Evolutionary conservation across 805 yeast species (phyloP), one percentile per base, ranked within the genome.

Genomic region (Ogataea wickerhamii): DNA sequence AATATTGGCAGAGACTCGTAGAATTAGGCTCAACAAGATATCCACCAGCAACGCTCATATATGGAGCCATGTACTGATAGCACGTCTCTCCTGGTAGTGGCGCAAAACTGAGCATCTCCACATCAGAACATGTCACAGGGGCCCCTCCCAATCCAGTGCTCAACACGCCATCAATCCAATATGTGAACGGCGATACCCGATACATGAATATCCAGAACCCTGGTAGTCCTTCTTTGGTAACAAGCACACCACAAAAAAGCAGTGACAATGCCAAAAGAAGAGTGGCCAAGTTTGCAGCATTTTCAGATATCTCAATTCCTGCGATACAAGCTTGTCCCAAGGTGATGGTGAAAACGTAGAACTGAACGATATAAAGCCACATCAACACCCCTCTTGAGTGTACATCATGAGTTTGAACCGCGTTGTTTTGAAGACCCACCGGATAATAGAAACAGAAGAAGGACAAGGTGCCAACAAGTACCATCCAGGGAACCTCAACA

Each of bases 181-280:
- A 82, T 0, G 85, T 78, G 48, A 80, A 64, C 6, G 89, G 89
- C 11, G 81, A 74, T 14, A 68, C 71, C 51, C 86, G 67, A 67
- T 80, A 81, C 82, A 82, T 74, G 67, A 80, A 82, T 34, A 74
- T 68, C 87, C 87, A 75, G 68, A 83, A 83, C 8, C 85, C 76
- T 11, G 62, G 32, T 13, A 29, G 16, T 8, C 32, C 32, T 8
- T 17, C 32, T 18, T 52, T 22, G 73, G 70, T 21, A 13, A 74
- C 78, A 63, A 83, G 66, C 26, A 81, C 85, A 68, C 93, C 93
- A 67, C 86, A 80, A 73, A 82, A 81, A 32, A 71, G 70, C 61
- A 82, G 61, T 31, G 77, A 66, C 64, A 80, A 56, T 2, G 82
- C 74, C 60, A 76, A 80, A 41, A 78, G 49, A 50, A 81, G 51